Evolutionary conservation across 306 rosid genomes (phyloP).

Genomic region (Quercus parvula): DNA sequence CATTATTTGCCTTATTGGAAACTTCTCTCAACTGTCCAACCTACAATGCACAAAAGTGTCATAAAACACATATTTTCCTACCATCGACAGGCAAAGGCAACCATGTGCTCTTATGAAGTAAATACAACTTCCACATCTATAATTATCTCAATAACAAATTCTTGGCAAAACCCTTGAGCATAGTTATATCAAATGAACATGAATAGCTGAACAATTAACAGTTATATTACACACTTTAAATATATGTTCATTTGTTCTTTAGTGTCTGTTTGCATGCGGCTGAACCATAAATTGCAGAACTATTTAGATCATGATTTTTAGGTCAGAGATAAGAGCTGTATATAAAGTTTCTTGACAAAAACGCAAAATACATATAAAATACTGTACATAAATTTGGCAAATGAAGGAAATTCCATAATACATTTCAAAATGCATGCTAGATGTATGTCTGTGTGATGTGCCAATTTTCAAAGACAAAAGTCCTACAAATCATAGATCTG

Average conservation of each 20-base stretch:
- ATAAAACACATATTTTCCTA: background rate
- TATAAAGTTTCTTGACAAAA: background rate
- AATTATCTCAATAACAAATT: background rate
- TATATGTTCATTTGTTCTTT: background rate
- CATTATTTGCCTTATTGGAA: conserved; percentile 33
- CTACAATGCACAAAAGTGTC: conserved; percentile 14
- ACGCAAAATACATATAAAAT: background rate
- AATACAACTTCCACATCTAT: background rate
- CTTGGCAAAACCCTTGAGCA: background rate
- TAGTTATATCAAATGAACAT: background rate
- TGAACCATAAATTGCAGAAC: background rate
- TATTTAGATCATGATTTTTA: no score
- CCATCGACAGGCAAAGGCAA: background rate
- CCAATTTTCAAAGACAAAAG: no score
- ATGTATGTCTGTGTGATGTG: no score
- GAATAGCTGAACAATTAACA: background rate
- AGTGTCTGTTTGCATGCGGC: background rate
- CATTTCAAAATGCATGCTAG: background rate
- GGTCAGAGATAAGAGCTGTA: no score
- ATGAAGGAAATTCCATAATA: background rate
- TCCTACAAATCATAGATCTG: no score
- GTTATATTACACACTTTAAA: background rate
- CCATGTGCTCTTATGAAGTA: background rate
- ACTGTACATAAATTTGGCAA: background rate
- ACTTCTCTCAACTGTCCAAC: conserved; percentile 47